phyloP scores from a whole-genome alignment of 2,329 filamentous ascomycete species.

The Trichoderma citrinoviride region DNA sequence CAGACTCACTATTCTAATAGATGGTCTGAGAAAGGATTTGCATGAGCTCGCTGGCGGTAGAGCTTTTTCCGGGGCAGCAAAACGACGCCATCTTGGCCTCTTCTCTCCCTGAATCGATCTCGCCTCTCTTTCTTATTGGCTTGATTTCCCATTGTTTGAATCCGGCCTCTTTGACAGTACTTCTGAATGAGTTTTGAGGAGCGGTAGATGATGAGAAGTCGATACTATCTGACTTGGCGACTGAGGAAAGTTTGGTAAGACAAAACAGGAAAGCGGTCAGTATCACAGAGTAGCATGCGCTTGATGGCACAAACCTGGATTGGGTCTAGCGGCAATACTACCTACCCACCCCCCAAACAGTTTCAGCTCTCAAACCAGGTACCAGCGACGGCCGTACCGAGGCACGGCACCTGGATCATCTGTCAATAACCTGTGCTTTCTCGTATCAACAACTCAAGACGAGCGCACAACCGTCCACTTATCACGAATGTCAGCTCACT shows the following conservation, averaged over 20 bases:
- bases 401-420: neutral
- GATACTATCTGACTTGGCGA: neutral
- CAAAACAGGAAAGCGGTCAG: conserved; percentile 32
- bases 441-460: neutral
- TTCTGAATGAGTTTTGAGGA: conserved; percentile 12
- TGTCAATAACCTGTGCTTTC: neutral
- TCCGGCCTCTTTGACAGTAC: neutral
- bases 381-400: neutral
- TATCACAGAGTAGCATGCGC: neutral
- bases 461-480: neutral
- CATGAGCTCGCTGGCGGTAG: conserved; percentile 93
- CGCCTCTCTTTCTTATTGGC: conserved; percentile 63
- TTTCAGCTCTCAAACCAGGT: neutral
- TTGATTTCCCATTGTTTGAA: conserved; percentile 30
- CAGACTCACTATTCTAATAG: conserved; percentile 71
- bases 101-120: conserved; percentile 59
- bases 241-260: conserved; percentile 13
- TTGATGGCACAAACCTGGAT: neutral
- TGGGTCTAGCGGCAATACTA: neutral
- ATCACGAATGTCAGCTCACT: neutral
- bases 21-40: conserved; percentile 97
- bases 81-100: conserved; percentile 50
- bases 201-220: conserved; percentile 22
- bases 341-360: neutral
- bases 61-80: conserved; percentile 89